Base-by-base conservation (phyloP, 2,329 filamentous ascomycete species). In the Diaporthe citriasiana region DNA sequence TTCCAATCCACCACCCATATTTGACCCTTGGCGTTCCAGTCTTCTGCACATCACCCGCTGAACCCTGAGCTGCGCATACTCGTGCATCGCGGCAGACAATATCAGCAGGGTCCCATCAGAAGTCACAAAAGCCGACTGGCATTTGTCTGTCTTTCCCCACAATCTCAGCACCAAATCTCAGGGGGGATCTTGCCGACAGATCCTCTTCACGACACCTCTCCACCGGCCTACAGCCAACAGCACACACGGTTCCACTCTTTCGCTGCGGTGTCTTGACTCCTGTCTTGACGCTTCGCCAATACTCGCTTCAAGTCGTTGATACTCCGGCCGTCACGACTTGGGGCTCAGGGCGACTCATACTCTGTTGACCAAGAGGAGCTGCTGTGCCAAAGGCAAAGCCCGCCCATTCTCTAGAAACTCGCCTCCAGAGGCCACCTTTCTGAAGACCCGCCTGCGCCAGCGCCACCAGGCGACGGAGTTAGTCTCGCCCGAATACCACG, bases 151-250 rank as follows among this genome's bases (percentile, higher is more conserved):
- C n/a, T 59, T 59, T 60, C 71, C 51, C 71, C 63, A 50, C 70
- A 63, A 70, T 71, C 66, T 73, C 65, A 55, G n/a, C 71, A 69
- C 59, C 66, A 50, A 63, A 73, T 75, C 60, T 69, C 40, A 72
- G 51, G 50, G 47, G 69, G 73, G 53, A 72, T 72, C 63, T 51
- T 60, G 27, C 71, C 63, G 73, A 57, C 56, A 71, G 69, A 71
- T 71, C 69, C 69, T 59, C 22, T 51, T 53, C 69, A 71, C 69
- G 33, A 51, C 56, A 33, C n/a, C 57, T 53, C 73, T 38, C 74
- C 74, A 73, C 74, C 53, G 51, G 47, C 50, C 22, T 42, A 65
- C 59, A 53, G 33, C 69, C 47, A 57, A 53, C 69, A 50, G 69
- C 69, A 63, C 42, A 70, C 45, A 71, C 56, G n/a, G 69, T 3